phyloP scores from a whole-genome alignment of 805 yeast genomes.

The Yarrowia sp. region DNA sequence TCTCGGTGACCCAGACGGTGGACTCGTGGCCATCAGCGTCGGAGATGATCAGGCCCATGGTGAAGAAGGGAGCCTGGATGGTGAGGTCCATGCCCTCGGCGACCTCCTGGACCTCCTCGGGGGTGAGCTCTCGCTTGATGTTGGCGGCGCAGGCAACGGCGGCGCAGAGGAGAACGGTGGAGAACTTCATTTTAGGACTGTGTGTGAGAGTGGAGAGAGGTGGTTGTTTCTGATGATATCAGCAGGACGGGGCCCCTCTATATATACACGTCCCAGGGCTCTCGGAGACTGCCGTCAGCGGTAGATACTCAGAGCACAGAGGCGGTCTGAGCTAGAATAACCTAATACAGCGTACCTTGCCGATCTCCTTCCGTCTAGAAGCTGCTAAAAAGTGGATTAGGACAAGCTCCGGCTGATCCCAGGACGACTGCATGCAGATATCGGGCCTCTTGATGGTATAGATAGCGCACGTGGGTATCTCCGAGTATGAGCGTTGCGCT shows the following conservation, averaged over 20 bases:
- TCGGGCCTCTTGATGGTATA: too few relatives aligned
- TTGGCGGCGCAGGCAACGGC: neutral
- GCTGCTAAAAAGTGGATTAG: neutral
- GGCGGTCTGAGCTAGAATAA: neutral
- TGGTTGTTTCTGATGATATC: neutral
- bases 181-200: neutral
- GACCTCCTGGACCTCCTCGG: slow-evolving; percentile 3
- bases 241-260: neutral
- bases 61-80: slow-evolving; percentile 16
- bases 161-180: neutral
- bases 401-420: neutral
- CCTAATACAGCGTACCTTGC: slow-evolving; percentile 23
- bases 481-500: too few relatives aligned
- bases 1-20: slow-evolving; percentile 13
- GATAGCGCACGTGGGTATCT: too few relatives aligned
- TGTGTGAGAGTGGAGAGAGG: neutral
- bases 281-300: too few relatives aligned
- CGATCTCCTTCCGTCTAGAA: slow-evolving; percentile 18
- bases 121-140: slow-evolving; percentile 5
- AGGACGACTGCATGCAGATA: too few relatives aligned
- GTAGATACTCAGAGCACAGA: too few relatives aligned
- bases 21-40: neutral
- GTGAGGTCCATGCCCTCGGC: slow-evolving; percentile 12
- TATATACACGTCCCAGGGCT: neutral
- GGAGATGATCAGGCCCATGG: slow-evolving; percentile 12